Evolutionary conservation across 129 eudicot genomes (phyloP), one percentile per base, ranked within the genome.

Genomic region (Escallonia rubra): DNA sequence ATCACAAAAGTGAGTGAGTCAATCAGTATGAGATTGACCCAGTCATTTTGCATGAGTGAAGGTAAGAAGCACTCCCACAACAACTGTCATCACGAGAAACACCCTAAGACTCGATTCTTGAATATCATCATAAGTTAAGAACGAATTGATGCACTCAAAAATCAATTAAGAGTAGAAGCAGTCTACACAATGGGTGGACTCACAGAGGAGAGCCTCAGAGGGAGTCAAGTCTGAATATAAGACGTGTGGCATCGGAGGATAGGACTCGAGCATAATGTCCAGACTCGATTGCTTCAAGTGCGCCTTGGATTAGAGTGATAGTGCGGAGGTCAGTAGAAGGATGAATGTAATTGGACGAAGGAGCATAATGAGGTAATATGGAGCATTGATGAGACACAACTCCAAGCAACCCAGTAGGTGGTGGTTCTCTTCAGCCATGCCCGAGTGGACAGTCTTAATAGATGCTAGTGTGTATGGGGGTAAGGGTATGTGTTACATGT

Each of bases 381-480:
- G 91, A 68, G 58, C 86, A 88, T 41, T 80, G 66, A 89, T 87
- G 63, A 89, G 96, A 71, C 89, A 89, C 51, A 85, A 85, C 82
- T 89, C 96, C 70, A 45, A 78, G 67, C 10, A 44, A 2, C 83
- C 80, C 13, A 59, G 57, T 39, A 23, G 38, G 8, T 4, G 64
- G 2, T 5, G 39, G n/a, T n/a, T n/a, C n/a, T n/a, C n/a, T n/a
- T n/a, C n/a, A n/a, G n/a, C n/a, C n/a, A n/a, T n/a, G n/a, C n/a
- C n/a, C n/a, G n/a, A n/a, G n/a, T n/a, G n/a, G n/a, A n/a, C n/a
- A n/a, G n/a, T n/a, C n/a, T n/a, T n/a, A n/a, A n/a, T n/a, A n/a
- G n/a, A n/a, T n/a, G n/a, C n/a, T n/a, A n/a, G n/a, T n/a, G n/a
- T n/a, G n/a, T n/a, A n/a, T n/a, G n/a, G n/a, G n/a, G n/a, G n/a